Percentiles rank a stretch among this genome's conserved stretches.
These are phyloP conservation scores for Micractinium conductrix DNA, from an alignment of 139 green algal genomes.

Conservation along the genomic window DNA sequence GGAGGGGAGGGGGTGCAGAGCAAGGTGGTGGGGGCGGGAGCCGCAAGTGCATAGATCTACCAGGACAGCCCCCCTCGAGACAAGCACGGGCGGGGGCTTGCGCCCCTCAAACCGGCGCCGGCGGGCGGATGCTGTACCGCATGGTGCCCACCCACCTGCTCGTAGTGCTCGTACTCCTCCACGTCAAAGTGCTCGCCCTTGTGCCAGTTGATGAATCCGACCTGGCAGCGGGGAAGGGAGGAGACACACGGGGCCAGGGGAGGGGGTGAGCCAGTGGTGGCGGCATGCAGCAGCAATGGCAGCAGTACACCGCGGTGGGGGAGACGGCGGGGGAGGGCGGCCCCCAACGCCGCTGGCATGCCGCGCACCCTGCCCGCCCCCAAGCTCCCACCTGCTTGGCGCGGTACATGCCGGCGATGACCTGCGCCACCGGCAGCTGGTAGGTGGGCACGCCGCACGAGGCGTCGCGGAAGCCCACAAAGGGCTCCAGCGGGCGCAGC, in stretches of 20 bases:
- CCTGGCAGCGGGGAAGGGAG: background rate
- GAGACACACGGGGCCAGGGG: background rate
- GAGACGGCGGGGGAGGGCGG: background rate
- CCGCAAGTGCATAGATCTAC: too few relatives aligned
- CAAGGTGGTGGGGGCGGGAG: too few relatives aligned
- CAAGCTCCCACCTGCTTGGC: constrained; percentile 60
- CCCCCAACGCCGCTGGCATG: background rate
- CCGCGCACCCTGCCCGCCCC: background rate
- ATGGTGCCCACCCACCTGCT: constrained; percentile 76
- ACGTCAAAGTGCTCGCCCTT: constrained; percentile 68
- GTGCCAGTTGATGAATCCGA: constrained; percentile 84
- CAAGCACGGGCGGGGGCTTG: background rate
- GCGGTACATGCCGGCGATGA: constrained; percentile 74
- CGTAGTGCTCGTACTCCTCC: constrained; percentile 93
- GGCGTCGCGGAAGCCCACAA: constrained; percentile 85
- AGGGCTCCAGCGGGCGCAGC: constrained; percentile 73
- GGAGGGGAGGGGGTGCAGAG: too few relatives aligned
- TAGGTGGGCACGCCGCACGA: constrained; percentile 83
- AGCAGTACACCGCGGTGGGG: background rate
- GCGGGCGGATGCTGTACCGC: too few relatives aligned
- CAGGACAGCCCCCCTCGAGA: too few relatives aligned
- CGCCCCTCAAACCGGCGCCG: too few relatives aligned
- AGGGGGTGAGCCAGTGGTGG: background rate
- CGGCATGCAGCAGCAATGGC: background rate
- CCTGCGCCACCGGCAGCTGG: constrained; percentile 80